Base-by-base conservation (phyloP, 345 rosid species). In the Citrus glauca region DNA sequence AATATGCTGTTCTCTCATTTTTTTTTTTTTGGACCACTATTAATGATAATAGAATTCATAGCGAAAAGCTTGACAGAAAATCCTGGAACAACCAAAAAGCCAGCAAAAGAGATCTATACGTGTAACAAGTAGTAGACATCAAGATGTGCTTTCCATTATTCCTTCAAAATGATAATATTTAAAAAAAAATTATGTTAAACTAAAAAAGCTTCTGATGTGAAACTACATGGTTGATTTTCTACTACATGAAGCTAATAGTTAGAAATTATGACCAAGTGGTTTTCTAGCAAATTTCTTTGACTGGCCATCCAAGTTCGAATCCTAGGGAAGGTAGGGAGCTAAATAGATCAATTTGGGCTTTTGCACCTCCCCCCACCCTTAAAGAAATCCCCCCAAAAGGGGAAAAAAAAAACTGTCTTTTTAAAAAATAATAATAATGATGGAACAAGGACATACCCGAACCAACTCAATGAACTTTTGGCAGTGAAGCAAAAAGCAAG, bases 391-490 rank as follows among this genome's bases (percentile, higher is more conserved):
- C 45, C 13, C 45, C 2, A 9, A 40, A 40, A 40, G 4, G 4
- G 4, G 45, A 13, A 45, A 0, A 13, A 11, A 11, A 42, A 4
- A 42, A 42, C 48, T 42, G 13, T 45, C 50, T 45, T 45, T 45
- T 45, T 16, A 42, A 42, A 42, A 37, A 45, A 45, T 45, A 45
- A 45, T 45, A 45, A 25, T 25, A 71, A 38, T 53, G 48, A 50
- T 66, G 85, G 50, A 57, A 64, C 72, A 79, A 77, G 79, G 64
- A 48, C 74, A 40, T 91, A 96, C 98, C 97, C 97, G 94, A 63
- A 94, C 89, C 72, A 94, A 79, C 85, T 96, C 99, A 37, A 96
- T 90, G 79, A 96, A 96, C 66, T 89, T 91, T 79, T 96, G 99
- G 82, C 95, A 87, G 86, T 89, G 93, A 79, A 96, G 91, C 78